A percentile compares a stretch with the other conserved stretches of the same genome.
Evolutionary conservation across 805 yeast species (phyloP).

Genomic region (Yarrowia osloensis): DNA sequence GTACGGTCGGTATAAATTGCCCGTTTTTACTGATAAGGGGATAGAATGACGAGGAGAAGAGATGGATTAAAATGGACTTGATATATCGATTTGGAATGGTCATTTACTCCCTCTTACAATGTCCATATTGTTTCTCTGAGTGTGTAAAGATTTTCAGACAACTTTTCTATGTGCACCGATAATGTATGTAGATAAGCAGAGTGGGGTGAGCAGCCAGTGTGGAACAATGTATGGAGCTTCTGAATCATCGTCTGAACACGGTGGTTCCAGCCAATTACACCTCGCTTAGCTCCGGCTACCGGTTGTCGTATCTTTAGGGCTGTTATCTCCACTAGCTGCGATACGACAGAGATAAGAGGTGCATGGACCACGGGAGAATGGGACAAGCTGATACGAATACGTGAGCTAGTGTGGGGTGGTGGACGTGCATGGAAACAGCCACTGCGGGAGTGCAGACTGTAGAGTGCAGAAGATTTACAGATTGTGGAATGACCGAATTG

Average conservation of each 20-base stretch:
- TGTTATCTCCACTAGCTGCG: background rate
- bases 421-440: background rate
- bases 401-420: background rate
- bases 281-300: background rate
- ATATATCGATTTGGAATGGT: too few species aligned
- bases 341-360: conserved; percentile 11
- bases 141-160: too few species aligned
- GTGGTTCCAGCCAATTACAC: too few species aligned
- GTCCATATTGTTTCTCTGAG: too few species aligned
- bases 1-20: too few species aligned
- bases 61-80: background rate
- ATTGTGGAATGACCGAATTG: too few species aligned
- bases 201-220: background rate
- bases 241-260: background rate
- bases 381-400: conserved; percentile 3
- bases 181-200: background rate
- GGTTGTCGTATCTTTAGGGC: conserved; percentile 13
- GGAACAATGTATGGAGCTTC: background rate
- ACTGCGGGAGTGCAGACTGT: too few species aligned
- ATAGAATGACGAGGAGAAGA: background rate
- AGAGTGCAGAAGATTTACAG: too few species aligned
- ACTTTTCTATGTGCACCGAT: background rate
- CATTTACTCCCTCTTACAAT: too few species aligned
- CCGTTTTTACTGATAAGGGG: background rate
- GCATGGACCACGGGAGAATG: background rate